Conservation (phyloP, 768 basidiomycete species). For the Lentinus brumalis region DNA sequence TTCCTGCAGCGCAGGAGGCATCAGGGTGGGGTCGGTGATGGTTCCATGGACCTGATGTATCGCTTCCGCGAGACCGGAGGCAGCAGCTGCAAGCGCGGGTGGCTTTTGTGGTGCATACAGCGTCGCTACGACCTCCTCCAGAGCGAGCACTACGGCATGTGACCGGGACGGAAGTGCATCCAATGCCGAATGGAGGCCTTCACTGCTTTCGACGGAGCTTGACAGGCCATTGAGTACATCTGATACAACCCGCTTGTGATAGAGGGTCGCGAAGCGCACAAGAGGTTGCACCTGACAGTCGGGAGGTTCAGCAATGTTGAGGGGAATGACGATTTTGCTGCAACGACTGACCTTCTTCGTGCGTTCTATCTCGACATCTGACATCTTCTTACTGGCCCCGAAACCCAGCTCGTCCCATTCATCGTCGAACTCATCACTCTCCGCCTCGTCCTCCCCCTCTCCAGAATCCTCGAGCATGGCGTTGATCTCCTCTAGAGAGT, state of each 20-base stretch:
- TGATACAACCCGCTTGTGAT: conserved; percentile 62
- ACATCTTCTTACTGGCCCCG: conserved; percentile 47
- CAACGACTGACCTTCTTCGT: conserved; percentile 52
- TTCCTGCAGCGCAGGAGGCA: conserved; percentile 13
- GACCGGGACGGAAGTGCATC: conserved; percentile 56
- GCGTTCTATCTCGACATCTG: conserved; percentile 52
- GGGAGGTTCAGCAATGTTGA: background rate
- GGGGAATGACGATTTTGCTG: background rate
- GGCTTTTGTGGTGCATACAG: conserved; percentile 66
- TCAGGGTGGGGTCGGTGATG: conserved; percentile 24
- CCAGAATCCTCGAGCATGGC: conserved; percentile 49
- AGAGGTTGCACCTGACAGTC: conserved; percentile 54
- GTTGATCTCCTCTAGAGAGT: conserved; percentile 59
- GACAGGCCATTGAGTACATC: conserved; percentile 44
- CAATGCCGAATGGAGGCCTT: conserved; percentile 33
- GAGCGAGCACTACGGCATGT: conserved; percentile 49
- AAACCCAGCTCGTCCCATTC: conserved; percentile 61
- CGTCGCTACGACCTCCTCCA: conserved; percentile 69
- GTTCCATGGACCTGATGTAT: conserved; percentile 40
- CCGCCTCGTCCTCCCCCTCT: conserved; percentile 32
- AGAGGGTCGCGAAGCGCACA: conserved; percentile 56
- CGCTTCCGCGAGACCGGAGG: conserved; percentile 40
- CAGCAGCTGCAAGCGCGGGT: conserved; percentile 40
- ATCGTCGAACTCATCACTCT: conserved; percentile 30
- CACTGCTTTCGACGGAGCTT: conserved; percentile 20